Conservation (phyloP, 257 asterid genomes). For the Nicotiana obtusifolia region DNA sequence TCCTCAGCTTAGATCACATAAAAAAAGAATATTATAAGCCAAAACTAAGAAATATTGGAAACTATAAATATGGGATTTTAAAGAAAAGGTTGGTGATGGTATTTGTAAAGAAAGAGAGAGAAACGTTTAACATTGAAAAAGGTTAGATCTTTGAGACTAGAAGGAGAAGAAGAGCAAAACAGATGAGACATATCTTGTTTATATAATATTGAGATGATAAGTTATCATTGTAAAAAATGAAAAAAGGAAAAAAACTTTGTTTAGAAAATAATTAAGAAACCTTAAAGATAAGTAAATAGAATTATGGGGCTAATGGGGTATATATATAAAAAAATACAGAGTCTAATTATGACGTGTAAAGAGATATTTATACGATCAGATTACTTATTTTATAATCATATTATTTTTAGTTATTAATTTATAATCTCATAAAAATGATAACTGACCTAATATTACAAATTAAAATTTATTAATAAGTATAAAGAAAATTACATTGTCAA, state of each 20-base stretch:
- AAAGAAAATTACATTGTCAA: too few species aligned
- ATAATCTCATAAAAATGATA: too few species aligned
- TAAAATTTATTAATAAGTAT: too few species aligned
- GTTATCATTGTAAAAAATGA: not conserved
- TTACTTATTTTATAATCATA: too few species aligned
- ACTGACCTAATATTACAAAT: too few species aligned
- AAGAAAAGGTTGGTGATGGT: slow-evolving; percentile 15
- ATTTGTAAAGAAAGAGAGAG: not conserved
- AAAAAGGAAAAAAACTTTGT: not conserved
- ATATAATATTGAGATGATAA: slow-evolving; percentile 17
- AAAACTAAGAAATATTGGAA: not conserved
- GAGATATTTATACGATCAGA: too few species aligned
- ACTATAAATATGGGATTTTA: slow-evolving; percentile 12
- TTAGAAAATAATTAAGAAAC: slow-evolving; percentile 28
- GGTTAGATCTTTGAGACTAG: slow-evolving; percentile 30
- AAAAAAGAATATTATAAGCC: not conserved
- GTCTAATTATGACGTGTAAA: too few species aligned
- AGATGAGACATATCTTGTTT: slow-evolving; percentile 6
- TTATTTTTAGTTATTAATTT: too few species aligned
- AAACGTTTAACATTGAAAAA: slow-evolving; percentile 11
- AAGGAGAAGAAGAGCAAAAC: slow-evolving; percentile 15
- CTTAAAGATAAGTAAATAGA: slow-evolving; percentile 26
- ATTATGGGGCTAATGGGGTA: slow-evolving; percentile 24
- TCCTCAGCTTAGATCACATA: not conserved
- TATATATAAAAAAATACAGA: not conserved